Conservation (phyloP, 257 asterid species). For the Nicotiana knightiana region DNA sequence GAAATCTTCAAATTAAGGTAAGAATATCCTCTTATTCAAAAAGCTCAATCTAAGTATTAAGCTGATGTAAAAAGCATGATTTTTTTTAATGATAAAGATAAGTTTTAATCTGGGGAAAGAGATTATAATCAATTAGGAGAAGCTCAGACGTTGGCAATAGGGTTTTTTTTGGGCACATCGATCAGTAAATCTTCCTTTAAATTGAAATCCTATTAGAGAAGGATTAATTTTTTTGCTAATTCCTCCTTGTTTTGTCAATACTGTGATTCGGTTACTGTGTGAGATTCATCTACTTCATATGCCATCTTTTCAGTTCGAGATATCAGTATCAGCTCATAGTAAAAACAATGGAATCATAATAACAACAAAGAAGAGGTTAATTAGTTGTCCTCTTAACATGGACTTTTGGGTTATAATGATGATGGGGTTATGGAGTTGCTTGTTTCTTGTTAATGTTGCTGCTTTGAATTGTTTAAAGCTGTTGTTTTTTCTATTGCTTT, state of each 20-base stretch:
- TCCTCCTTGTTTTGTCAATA: background rate
- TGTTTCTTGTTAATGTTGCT: too few species aligned
- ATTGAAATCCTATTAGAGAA: too few species aligned
- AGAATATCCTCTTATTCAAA: background rate
- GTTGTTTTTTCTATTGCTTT: too few species aligned
- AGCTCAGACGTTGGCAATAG: too few species aligned
- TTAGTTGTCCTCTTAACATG: background rate
- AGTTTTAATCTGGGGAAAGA: background rate
- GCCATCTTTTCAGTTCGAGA: background rate
- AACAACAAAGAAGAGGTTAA: background rate
- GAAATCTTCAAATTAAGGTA: conserved; percentile 7
- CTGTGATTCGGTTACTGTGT: background rate
- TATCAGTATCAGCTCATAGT: background rate
- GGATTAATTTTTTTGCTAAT: background rate
- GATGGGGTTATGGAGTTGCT: too few species aligned
- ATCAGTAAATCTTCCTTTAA: too few species aligned
- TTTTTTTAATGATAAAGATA: too few species aligned
- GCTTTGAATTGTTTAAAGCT: too few species aligned
- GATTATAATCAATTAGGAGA: too few species aligned
- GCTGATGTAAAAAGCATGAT: background rate
- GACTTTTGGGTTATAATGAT: background rate
- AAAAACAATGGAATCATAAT: background rate
- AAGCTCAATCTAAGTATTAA: background rate
- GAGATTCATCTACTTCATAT: background rate
- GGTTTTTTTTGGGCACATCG: too few species aligned